phyloP scores from a whole-genome alignment of 78 protist genomes.

The Chrysochromulina parva region DNA sequence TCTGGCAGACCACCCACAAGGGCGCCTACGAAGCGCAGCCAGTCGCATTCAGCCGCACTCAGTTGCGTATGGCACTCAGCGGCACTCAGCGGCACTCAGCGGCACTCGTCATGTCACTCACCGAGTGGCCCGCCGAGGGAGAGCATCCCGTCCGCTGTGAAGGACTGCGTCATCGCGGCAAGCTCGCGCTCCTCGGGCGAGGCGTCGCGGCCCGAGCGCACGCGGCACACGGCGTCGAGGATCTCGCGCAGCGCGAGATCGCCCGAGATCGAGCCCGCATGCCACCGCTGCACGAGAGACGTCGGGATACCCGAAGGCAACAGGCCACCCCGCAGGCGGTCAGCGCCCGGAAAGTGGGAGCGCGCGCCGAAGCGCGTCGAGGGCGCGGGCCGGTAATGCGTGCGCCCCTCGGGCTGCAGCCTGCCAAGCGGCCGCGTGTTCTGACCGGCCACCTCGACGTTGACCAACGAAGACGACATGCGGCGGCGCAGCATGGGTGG shows the following conservation, averaged over 20 bases:
- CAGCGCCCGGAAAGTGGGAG: background rate
- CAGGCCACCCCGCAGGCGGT: background rate
- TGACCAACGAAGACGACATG: background rate
- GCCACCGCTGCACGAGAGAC: background rate
- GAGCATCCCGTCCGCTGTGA: too few species aligned
- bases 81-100: too few species aligned
- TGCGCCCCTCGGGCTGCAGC: background rate
- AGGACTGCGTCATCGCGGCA: background rate
- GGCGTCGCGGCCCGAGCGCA: background rate
- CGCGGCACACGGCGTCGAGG: background rate
- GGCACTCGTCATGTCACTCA: too few species aligned
- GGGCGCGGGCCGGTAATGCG: background rate
- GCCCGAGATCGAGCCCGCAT: background rate
- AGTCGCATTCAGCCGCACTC: too few species aligned
- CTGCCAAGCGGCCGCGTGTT: background rate
- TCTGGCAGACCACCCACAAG: too few species aligned
- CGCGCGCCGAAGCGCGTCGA: background rate
- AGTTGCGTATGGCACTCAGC: too few species aligned
- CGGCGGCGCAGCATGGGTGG: background rate
- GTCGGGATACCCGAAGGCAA: background rate
- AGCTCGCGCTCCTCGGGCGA: background rate
- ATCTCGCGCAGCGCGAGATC: background rate
- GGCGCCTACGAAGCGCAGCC: too few species aligned
- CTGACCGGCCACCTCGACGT: background rate
- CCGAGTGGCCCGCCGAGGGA: too few species aligned